Base-by-base conservation (phyloP, 1,284 basidiomycete genomes). In the Abortiporus biennis region DNA sequence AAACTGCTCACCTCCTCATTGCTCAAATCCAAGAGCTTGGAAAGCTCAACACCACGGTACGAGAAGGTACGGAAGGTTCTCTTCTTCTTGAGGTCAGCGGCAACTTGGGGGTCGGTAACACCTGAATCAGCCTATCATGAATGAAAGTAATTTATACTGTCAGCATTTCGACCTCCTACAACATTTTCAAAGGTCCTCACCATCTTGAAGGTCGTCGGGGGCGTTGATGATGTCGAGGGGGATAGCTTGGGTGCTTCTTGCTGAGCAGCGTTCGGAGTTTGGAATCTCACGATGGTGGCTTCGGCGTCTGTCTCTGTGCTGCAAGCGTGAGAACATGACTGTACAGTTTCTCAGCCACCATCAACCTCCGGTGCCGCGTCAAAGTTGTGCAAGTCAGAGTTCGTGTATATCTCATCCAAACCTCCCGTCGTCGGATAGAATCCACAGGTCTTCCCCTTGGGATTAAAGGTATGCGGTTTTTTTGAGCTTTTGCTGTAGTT, bases 11-110 rank as follows among this genome's bases (percentile, higher is more conserved):
- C 90, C 59, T 92, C 88, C 67, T 98, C 95, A 62, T 95, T 98
- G 72, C 72, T 80, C 75, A 99, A 69, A 71, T 99, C 95, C 60
- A 99, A 76, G 64, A 99, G 91, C 71, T 95, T 88, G 65, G 97
- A 91, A 55, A 97, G 87, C 75, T 96, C 93, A 58, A 98, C 74
- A 60, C 96, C 95, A 63, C 95, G 89, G 85, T 95, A 99, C 37
- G 89, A 89, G 78, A 97, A 99, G 63, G 95, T 98, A 65, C 91
- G 90, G 88, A 99, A 99, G 50, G 92, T 93, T 65, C 95, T 78
- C 80, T 85, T 92, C 76, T 93, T 92, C 86, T 95, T 95, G 73
- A 94, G 78, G 67, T 92, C 92, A 54, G 92, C 92, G 58, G 92
- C 92, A 64, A 89, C 69, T 66, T 80, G 66, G 60, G 90, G 88